Evolutionary conservation across 1,284 basidiomycete species (phyloP), one percentile per base, ranked within the genome.

Genomic region (Ceratobasidium sp.): DNA sequence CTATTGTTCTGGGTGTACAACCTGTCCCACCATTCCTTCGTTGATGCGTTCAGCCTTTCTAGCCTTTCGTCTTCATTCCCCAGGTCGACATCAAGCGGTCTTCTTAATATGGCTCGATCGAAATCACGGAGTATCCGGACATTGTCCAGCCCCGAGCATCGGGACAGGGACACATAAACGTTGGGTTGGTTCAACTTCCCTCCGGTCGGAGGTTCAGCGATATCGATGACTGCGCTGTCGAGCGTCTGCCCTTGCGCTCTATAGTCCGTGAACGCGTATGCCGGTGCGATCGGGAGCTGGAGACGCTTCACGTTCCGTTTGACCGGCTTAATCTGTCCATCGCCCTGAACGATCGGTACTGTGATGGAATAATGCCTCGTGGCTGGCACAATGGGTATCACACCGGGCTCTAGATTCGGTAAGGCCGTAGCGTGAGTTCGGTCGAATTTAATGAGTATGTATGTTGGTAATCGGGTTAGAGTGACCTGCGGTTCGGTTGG

Each of bases 321-420:
- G 19, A 73, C 59, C 61, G 34, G 37, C 16, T 65, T 22, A 19
- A 37, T 6, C 19, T 65, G 27, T 1, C 72, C 72, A 16, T 31
- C 34, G 2, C 37, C 31, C 74, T 69, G 62, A 22, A 59, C 27
- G 16, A 39, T n/a, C 4, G 5, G 3, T 2, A 75, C 19, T 49
- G 22, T 62, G 0, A 73, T 72, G 2, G 24, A 22, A 51, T 80
- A 81, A 1, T 39, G 74, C 37, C 71, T 75, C 34, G 41, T 54
- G 0, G 54, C 62, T 0, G 80, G 78, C 34, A 76, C 74, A 1
- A 63, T 19, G 54, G 76, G 74, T 43, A 75, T 22, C 16, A 75
- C 41, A 0, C 74, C 66, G 1, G 8, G 14, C n/a, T 37, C 56
- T 7, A 76, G 31, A 11, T 64, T 46, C 1, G 27, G 48, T 1